Conservation (phyloP, 352 stramenopile species). For the Phytophthora syringae region DNA sequence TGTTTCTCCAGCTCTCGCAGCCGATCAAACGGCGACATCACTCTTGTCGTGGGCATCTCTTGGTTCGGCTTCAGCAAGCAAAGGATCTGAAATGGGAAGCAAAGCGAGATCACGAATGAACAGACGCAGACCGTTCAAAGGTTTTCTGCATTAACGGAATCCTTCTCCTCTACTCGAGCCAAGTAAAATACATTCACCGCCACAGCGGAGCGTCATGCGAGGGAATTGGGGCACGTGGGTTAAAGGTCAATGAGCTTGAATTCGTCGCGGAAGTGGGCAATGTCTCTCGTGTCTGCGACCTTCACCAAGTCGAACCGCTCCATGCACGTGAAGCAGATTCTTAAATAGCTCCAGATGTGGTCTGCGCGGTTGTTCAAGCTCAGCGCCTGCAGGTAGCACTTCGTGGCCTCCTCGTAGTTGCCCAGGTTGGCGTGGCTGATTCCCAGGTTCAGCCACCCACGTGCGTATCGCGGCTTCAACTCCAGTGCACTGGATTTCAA, state of each 20-base stretch:
- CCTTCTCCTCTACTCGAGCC: constrained; percentile 29
- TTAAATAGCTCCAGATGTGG: constrained; percentile 99
- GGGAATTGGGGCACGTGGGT: constrained; percentile 4
- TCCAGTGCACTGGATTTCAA: constrained; percentile 83
- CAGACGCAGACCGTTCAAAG: constrained; percentile 32
- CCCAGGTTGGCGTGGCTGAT: constrained; percentile 97
- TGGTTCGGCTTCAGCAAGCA: not conserved
- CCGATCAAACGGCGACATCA: constrained; percentile 57
- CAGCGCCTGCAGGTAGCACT: constrained; percentile 97
- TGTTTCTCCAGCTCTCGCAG: constrained; percentile 76
- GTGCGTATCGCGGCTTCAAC: constrained; percentile 96
- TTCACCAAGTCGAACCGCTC: constrained; percentile 97
- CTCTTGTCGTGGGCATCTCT: constrained; percentile 47
- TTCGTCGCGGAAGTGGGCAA: constrained; percentile 80
- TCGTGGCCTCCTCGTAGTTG: constrained; percentile 95
- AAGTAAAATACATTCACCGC: constrained; percentile 33
- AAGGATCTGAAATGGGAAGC: constrained; percentile 12
- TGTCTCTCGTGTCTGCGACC: constrained; percentile 86
- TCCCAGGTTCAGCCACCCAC: constrained; percentile 97
- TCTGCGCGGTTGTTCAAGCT: constrained; percentile 94
- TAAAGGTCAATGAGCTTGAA: constrained; percentile 87
- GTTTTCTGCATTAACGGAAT: constrained; percentile 24
- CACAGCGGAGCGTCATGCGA: constrained; percentile 3
- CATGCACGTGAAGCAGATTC: constrained; percentile 97
- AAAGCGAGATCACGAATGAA: constrained; percentile 14